Conservation (phyloP, 2,329 filamentous ascomycete genomes). For the Aureobasidium musti region DNA sequence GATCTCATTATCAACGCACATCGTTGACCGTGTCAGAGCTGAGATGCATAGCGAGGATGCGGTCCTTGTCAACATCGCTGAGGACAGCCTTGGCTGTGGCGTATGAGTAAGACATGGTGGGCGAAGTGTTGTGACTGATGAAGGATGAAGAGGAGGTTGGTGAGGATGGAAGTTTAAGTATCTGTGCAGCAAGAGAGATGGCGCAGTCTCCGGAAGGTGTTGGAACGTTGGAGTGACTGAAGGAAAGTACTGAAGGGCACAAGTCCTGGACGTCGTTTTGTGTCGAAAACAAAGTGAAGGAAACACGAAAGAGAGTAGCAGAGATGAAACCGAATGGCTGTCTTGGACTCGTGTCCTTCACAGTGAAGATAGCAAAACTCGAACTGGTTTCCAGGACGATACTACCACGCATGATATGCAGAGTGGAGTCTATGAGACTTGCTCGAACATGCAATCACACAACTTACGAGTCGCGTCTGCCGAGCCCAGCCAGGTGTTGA, state of each 20-base stretch:
- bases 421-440: neutral
- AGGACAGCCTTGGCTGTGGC: constrained; percentile 34
- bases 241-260: neutral
- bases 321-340: neutral
- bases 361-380: neutral
- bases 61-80: constrained; percentile 38
- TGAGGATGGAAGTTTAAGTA: neutral
- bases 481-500: neutral
- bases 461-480: neutral
- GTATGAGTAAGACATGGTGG: constrained; percentile 36
- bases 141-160: neutral
- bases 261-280: neutral
- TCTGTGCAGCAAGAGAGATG: neutral
- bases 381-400: neutral
- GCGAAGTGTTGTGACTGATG: neutral
- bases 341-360: neutral
- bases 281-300: neutral
- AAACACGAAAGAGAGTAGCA: neutral
- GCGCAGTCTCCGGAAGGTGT: neutral
- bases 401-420: neutral
- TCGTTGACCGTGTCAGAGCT: constrained; percentile 31
- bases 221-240: neutral
- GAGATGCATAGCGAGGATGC: constrained; percentile 37
- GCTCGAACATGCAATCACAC: neutral
- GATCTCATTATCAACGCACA: constrained; percentile 23